Evolutionary conservation across 805 yeast species (phyloP).

Genomic region (Spathaspora arborariae): DNA sequence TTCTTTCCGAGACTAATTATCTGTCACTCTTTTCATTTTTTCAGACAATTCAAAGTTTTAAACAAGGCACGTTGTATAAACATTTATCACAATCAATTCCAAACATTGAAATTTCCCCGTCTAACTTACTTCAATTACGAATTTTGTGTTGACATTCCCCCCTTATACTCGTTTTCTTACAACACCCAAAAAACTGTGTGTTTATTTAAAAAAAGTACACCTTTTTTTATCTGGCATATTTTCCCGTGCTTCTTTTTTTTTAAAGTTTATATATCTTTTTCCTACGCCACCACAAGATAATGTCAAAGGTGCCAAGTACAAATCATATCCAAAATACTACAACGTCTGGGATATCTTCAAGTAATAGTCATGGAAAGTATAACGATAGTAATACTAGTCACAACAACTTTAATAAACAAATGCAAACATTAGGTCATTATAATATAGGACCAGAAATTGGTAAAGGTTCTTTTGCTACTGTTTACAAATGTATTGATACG

Average conservation of each 20-base stretch:
- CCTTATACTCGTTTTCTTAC: background rate
- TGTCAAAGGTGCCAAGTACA: background rate
- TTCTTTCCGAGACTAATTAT: too few species aligned
- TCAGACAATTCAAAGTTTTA: too few species aligned
- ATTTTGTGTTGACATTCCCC: background rate
- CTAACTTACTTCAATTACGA: too few species aligned
- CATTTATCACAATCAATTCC: too few species aligned
- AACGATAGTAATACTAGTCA: background rate
- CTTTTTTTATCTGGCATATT: background rate
- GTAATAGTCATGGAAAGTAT: background rate
- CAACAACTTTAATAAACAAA: background rate
- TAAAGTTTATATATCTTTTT: background rate
- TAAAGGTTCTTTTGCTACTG: constrained; percentile 93
- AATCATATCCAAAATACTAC: background rate
- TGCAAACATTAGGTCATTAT: constrained; percentile 41
- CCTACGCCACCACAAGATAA: background rate
- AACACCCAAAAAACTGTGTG: background rate
- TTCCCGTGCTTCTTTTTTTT: background rate
- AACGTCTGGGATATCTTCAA: background rate
- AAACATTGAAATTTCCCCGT: too few species aligned
- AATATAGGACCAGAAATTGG: constrained; percentile 83
- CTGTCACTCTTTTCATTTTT: too few species aligned
- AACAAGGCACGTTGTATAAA: too few species aligned
- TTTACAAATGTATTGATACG: constrained; percentile 73
- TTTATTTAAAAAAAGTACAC: background rate